Conservation (phyloP, 164 flowering plant genomes). For the Litsea cubeba region DNA sequence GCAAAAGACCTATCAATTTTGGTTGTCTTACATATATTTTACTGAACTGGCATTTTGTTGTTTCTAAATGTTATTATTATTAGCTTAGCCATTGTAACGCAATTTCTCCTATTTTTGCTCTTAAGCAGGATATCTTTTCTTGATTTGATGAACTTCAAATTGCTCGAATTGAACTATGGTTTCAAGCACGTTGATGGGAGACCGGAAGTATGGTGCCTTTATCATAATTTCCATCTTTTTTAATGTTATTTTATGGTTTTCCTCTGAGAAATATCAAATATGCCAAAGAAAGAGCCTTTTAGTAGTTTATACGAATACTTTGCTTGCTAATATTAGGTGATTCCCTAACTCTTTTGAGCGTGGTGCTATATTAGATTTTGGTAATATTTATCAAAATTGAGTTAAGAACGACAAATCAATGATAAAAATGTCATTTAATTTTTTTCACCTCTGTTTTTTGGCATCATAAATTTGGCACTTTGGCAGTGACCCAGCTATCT, state of each 20-base stretch:
- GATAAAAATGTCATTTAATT: no score
- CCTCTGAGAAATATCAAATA: neutral
- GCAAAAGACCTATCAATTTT: no score
- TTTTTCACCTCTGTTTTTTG: no score
- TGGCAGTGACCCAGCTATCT: neutral
- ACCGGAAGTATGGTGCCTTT: slow-evolving; percentile 44
- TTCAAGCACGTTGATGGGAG: slow-evolving; percentile 61
- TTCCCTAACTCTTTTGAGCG: neutral
- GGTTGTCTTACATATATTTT: neutral
- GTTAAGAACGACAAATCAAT: neutral
- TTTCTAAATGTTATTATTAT: neutral
- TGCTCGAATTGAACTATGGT: slow-evolving; percentile 35
- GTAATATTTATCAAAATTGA: neutral
- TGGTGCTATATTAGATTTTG: neutral
- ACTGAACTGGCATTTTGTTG: neutral
- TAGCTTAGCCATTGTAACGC: neutral
- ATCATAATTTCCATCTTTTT: neutral
- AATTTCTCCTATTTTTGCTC: neutral
- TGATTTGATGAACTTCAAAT: slow-evolving; percentile 52
- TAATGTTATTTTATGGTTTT: neutral
- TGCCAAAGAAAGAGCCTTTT: neutral
- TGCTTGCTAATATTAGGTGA: neutral
- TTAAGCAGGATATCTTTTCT: slow-evolving; percentile 16
- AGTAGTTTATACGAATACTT: neutral
- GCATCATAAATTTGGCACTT: neutral